Evolutionary conservation across 2,329 filamentous ascomycete genomes (phyloP).

Genomic region (Ophiostoma perfectum): DNA sequence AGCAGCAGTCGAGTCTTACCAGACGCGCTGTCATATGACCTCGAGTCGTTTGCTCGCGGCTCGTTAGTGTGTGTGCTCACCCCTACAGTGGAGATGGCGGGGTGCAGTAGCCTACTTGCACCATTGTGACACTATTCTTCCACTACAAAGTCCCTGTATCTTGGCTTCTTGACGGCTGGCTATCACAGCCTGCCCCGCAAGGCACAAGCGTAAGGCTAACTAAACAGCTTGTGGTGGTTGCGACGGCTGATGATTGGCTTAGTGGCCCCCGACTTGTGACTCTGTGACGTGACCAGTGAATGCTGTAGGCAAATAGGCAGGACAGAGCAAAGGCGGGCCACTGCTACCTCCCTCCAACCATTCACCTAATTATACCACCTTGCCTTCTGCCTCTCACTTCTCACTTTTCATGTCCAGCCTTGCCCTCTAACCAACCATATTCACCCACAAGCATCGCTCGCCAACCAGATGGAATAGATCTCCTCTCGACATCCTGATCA

Average conservation of each 20-base stretch:
- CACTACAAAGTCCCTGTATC: constrained; percentile 5
- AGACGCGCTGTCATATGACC: constrained; percentile 8
- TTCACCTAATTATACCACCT: background rate
- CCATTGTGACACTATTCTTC: background rate
- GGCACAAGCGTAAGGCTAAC: constrained; percentile 7
- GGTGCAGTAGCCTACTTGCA: constrained; percentile 9
- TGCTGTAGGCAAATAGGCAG: background rate
- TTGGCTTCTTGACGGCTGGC: background rate
- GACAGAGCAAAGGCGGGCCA: background rate
- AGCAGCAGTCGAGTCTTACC: background rate
- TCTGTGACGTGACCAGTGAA: constrained; percentile 22
- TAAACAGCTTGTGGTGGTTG: constrained; percentile 8
- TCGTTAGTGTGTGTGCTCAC: background rate
- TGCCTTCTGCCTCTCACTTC: background rate
- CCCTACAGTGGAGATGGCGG: constrained; percentile 1
- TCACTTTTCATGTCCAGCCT: constrained; percentile 7
- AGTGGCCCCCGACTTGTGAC: constrained; percentile 16
- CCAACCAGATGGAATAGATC: background rate
- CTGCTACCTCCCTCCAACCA: constrained; percentile 1
- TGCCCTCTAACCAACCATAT: background rate
- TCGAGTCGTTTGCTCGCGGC: background rate
- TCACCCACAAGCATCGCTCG: background rate
- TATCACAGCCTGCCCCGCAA: constrained; percentile 1
- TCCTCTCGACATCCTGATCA: background rate
- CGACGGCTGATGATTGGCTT: constrained; percentile 17